Conservation (phyloP, 352 stramenopile species). For the Hyphochytrium catenoides region DNA sequence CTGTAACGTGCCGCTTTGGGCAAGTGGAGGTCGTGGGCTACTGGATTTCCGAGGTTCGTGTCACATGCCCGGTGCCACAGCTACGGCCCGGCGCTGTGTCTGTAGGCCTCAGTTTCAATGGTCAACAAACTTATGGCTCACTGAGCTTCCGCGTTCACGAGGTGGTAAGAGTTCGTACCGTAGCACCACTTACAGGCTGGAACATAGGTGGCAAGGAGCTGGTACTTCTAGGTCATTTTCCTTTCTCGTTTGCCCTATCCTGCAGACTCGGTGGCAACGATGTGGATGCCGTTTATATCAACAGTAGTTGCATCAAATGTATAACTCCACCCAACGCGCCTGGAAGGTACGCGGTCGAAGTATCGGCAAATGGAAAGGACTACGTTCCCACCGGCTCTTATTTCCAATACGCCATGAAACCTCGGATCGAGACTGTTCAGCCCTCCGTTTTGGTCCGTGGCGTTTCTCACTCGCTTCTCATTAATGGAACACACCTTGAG, state of each 20-base stretch:
- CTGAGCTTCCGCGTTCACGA: conserved; percentile 20
- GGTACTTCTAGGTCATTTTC: conserved; percentile 15
- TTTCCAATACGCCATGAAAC: too few relatives aligned
- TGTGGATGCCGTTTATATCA: not conserved
- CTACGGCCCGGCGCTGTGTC: conserved; percentile 11
- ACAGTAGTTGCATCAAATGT: too few relatives aligned
- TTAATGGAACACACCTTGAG: too few relatives aligned
- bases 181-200: conserved; percentile 16
- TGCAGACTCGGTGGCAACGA: conserved; percentile 4
- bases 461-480: too few relatives aligned
- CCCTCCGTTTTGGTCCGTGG: too few relatives aligned
- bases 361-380: too few relatives aligned
- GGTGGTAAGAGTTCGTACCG: conserved; percentile 10
- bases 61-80: conserved; percentile 27
- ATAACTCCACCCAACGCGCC: too few relatives aligned
- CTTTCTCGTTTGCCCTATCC: conserved; percentile 13
- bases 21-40: conserved; percentile 15
- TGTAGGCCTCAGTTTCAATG: conserved; percentile 27
- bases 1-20: conserved; percentile 28
- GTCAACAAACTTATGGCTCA: conserved; percentile 16
- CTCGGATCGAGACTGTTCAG: too few relatives aligned
- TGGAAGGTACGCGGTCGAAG: too few relatives aligned
- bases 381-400: too few relatives aligned
- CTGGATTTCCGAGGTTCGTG: conserved; percentile 25
- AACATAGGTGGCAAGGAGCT: conserved; percentile 26